Evolutionary conservation across 2,329 filamentous ascomycete species (phyloP).

Genomic region (Claviceps sp.): DNA sequence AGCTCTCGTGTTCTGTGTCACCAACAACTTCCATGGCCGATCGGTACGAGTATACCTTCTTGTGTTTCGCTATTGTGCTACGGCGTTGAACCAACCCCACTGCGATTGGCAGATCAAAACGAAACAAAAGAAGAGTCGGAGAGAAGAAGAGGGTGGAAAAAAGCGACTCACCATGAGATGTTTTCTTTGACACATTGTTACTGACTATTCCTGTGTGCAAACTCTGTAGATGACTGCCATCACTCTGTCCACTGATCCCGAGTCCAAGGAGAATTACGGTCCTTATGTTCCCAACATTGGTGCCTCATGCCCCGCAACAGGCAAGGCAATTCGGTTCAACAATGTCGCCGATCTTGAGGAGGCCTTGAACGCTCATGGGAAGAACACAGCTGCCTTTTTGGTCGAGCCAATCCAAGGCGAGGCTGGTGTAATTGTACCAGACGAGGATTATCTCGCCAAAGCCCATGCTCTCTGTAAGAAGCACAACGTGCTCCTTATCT

Average conservation of each 20-base stretch:
- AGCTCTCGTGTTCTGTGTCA: conserved; percentile 70
- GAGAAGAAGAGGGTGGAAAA: too few relatives aligned
- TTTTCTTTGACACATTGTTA: background rate
- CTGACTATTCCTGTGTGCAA: background rate
- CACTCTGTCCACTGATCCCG: conserved; percentile 86
- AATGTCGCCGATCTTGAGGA: conserved; percentile 68
- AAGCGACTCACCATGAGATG: too few relatives aligned
- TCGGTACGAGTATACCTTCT: conserved; percentile 47
- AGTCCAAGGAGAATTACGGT: conserved; percentile 93
- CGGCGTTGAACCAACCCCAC: background rate
- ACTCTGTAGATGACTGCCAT: conserved; percentile 69
- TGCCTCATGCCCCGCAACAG: conserved; percentile 59
- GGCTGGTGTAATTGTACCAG: conserved; percentile 89
- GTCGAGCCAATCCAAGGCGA: conserved; percentile 97
- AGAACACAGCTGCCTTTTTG: conserved; percentile 81
- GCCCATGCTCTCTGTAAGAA: conserved; percentile 81
- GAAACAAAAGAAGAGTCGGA: too few relatives aligned
- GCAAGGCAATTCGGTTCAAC: conserved; percentile 70
- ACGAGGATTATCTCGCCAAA: conserved; percentile 71
- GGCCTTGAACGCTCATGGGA: conserved; percentile 66
- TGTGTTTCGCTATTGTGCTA: conserved; percentile 8
- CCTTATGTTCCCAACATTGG: conserved; percentile 88
- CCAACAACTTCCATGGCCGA: conserved; percentile 92
- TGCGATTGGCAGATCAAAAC: too few relatives aligned
- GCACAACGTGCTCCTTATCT: conserved; percentile 91